Conservation (phyloP, 1,139 yeast genomes). For the Suhomyces atakaporum region DNA sequence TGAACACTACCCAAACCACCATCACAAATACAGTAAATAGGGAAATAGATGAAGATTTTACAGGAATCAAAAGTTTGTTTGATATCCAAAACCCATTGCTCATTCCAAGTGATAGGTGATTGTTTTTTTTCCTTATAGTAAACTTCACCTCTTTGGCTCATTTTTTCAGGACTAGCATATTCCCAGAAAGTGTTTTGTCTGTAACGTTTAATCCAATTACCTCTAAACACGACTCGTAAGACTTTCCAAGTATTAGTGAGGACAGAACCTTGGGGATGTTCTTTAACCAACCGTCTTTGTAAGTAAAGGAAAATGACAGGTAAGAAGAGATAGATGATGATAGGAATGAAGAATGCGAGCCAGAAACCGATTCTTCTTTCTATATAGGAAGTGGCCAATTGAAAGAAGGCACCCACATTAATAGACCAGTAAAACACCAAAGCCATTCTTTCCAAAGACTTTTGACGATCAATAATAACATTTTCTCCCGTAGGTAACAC, state of each 20-base stretch:
- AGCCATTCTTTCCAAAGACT: conserved; percentile 73
- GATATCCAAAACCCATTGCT: conserved; percentile 64
- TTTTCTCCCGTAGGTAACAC: conserved; percentile 61
- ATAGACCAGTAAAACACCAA: conserved; percentile 78
- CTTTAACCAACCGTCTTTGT: conserved; percentile 38
- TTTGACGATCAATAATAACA: conserved; percentile 70
- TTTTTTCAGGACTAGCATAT: conserved; percentile 53
- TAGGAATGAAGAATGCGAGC: conserved; percentile 69
- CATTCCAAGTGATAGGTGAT: conserved; percentile 46
- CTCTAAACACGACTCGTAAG: conserved; percentile 38
- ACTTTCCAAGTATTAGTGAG: conserved; percentile 47
- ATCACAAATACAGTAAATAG: conserved; percentile 64
- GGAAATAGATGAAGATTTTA: conserved; percentile 61
- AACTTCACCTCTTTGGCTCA: conserved; percentile 46
- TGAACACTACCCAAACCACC: conserved; percentile 65
- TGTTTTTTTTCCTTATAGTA: conserved; percentile 29
- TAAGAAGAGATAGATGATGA: conserved; percentile 48
- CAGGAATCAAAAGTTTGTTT: conserved; percentile 60
- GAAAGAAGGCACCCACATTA: conserved; percentile 77
- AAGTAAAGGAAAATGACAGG: conserved; percentile 48
- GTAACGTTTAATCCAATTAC: conserved; percentile 42
- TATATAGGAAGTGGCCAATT: conserved; percentile 74
- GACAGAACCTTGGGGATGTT: conserved; percentile 51
- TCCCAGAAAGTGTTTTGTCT: conserved; percentile 50
- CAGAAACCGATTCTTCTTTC: conserved; percentile 74